Evolutionary conservation across 352 stramenopile genomes (phyloP).

Genomic region (Pythium monospermum): DNA sequence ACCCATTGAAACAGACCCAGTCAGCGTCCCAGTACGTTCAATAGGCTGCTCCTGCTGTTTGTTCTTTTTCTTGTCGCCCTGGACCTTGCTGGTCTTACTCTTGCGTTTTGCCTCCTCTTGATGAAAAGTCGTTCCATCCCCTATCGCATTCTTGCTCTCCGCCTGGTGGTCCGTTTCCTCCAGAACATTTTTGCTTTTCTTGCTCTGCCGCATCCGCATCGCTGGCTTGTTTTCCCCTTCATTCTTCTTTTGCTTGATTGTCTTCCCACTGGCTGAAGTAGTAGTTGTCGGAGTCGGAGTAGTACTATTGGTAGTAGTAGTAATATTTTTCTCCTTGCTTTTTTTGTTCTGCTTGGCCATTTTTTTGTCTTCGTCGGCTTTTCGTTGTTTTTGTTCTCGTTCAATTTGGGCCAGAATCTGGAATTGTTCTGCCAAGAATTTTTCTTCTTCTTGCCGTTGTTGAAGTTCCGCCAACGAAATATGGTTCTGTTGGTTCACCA

Average conservation of each 20-base stretch:
- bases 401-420: slow-evolving; percentile 62
- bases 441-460: slow-evolving; percentile 53
- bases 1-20: neutral
- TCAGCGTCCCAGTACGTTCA: slow-evolving; percentile 24
- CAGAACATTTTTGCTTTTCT: neutral
- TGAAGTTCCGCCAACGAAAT: slow-evolving; percentile 65
- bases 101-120: slow-evolving; percentile 14
- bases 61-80: too few relatives aligned
- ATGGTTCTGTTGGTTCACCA: slow-evolving; percentile 35
- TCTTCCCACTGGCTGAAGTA: neutral
- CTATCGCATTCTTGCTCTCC: slow-evolving; percentile 16
- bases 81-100: too few relatives aligned
- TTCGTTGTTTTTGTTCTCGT: slow-evolving; percentile 25
- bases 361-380: slow-evolving; percentile 11
- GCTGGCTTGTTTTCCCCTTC: too few relatives aligned
- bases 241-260: neutral
- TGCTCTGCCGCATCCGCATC: too few relatives aligned
- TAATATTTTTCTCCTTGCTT: neutral
- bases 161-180: slow-evolving; percentile 5
- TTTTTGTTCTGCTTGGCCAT: slow-evolving; percentile 1
- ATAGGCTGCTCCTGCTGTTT: slow-evolving; percentile 6
- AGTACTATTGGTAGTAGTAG: slow-evolving; percentile 1
- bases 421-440: slow-evolving; percentile 58
- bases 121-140: neutral
- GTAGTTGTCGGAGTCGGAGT: slow-evolving; percentile 2